Base-by-base conservation (phyloP, 495 filamentous ascomycete species). In the Aspergillus incahuasiensis region DNA sequence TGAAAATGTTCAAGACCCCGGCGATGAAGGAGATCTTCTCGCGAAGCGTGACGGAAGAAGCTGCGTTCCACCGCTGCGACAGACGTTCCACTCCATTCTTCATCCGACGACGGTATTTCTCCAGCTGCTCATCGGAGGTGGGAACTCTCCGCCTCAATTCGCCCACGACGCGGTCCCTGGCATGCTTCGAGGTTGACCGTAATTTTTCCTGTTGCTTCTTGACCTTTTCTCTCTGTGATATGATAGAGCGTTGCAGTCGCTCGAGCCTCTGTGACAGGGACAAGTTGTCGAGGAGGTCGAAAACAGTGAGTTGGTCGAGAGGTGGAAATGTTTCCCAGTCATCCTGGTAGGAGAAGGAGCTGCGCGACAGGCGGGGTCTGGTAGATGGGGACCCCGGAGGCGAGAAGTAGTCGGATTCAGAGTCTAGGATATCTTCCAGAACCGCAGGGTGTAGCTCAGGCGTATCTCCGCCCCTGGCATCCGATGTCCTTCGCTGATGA, bases 11-110 rank as follows among this genome's bases (percentile, higher is more conserved):
- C 69, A 96, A 84, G 45, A 97, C 92, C 63, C 90, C 94, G 41
- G 86, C 89, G 52, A 98, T 95, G 73, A 98, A 98, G 12, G 94
- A 91, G 20, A 92, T 74, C 78, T 98, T 98, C 79, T 98, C 95
- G 40, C 92, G 85, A 30, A 88, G 68, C 0, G 92, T 96, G 58
- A 97, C 90, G 5, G 82, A 83, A 59, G 89, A 90, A 34, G 88
- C 86, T 67, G 95, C 86, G 68, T 86, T 91, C 94, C 94, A 98
- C 64, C 83, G 84, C 45, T 80, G 83, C 38, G 86, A 85, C 19
- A 98, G 75, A 58, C 90, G 85, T 55, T 97, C 94, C n/a, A 98
- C 89, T 34, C 84, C 88, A 25, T 81, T 74, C 54, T 86, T 85
- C 88, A 97, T 94, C 21, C 90, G 86, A 64, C 85, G 86, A 59